These are phyloP conservation scores for Trypanosoma avium DNA, from an alignment of 208 protist genomes.

Conservation along the genomic window DNA sequence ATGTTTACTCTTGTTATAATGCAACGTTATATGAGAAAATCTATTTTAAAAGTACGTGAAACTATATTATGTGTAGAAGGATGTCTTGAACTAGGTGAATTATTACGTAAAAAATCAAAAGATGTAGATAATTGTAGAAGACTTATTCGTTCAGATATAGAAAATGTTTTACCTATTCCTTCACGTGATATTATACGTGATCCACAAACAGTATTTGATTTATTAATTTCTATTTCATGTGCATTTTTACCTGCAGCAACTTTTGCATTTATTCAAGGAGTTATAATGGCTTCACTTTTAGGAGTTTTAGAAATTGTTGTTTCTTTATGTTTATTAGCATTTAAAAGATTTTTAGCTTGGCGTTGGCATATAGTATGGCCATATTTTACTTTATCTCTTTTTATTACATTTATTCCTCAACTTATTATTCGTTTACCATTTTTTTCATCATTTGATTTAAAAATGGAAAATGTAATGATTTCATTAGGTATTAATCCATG, in stretches of 20 bases:
- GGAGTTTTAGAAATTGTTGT: slow-evolving; percentile 21
- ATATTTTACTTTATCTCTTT: slow-evolving; percentile 11
- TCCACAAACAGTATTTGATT: slow-evolving; percentile 18
- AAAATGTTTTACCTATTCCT: slow-evolving; percentile 14
- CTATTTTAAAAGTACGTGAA: not conserved
- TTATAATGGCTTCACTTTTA: slow-evolving; percentile 24
- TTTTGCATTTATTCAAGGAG: slow-evolving; percentile 30
- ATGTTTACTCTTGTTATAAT: slow-evolving; percentile 15
- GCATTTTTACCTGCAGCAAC: slow-evolving; percentile 21
- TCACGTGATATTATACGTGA: slow-evolving; percentile 19
- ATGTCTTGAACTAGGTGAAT: slow-evolving; percentile 11
- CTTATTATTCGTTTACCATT: slow-evolving; percentile 15
- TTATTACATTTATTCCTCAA: slow-evolving; percentile 23
- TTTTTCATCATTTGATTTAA: not conserved
- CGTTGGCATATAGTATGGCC: slow-evolving; percentile 27
- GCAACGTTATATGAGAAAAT: slow-evolving; percentile 13
- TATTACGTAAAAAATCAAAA: slow-evolving; percentile 3
- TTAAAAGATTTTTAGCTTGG: slow-evolving; percentile 19
- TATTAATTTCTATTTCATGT: slow-evolving; percentile 12
- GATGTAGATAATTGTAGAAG: slow-evolving; percentile 11
- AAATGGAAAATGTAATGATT: not conserved
- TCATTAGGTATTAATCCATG: slow-evolving; percentile 21
- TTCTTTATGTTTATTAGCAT: slow-evolving; percentile 19
- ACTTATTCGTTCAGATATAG: slow-evolving; percentile 17
- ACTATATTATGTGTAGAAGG: slow-evolving; percentile 16